Percentiles rank a stretch among this genome's conserved stretches.
Evolutionary conservation across 2,329 filamentous ascomycete genomes (phyloP).

Genomic region (Aspergillus oerlinghausenensis): DNA sequence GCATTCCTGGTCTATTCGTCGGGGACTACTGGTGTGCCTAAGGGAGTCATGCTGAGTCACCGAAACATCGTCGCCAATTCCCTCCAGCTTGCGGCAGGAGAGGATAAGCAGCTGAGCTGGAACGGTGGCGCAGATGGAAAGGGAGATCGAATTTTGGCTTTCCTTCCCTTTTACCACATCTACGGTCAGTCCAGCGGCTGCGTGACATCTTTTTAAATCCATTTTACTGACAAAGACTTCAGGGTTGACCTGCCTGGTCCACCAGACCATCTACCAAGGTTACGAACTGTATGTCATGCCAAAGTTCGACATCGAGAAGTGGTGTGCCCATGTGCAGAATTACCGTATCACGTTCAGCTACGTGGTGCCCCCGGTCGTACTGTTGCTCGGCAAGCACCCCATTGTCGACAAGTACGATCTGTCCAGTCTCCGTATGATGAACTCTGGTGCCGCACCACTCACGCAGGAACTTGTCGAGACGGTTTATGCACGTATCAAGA

Average conservation of each 20-base stretch:
- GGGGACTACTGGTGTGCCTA: conserved; percentile 85
- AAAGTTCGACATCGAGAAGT: conserved; percentile 75
- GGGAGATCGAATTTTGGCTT: conserved; percentile 69
- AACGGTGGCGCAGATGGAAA: conserved; percentile 56
- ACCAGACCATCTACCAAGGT: conserved; percentile 63
- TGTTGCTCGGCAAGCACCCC: conserved; percentile 76
- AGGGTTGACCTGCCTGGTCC: conserved; percentile 68
- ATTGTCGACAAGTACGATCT: conserved; percentile 76
- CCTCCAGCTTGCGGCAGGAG: conserved; percentile 51
- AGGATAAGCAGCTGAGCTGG: conserved; percentile 54
- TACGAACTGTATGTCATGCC: conserved; percentile 66
- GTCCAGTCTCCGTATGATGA: conserved; percentile 73
- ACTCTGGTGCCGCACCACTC: conserved; percentile 80
- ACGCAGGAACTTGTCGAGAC: conserved; percentile 74
- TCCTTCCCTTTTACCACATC: conserved; percentile 88
- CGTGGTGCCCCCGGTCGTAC: conserved; percentile 77
- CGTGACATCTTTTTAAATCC: background rate
- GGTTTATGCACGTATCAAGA: conserved; percentile 67
- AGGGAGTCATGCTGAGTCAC: conserved; percentile 85
- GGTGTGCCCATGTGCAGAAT: conserved; percentile 71
- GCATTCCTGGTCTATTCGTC: conserved; percentile 85
- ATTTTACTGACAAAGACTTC: background rate
- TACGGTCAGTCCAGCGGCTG: conserved; percentile 56
- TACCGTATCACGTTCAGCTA: conserved; percentile 73
- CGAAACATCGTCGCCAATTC: conserved; percentile 75